These are phyloP conservation scores for Dendrocalamus latiflorus DNA, from an alignment of 202 grass and related monocot genomes.

Conservation along the genomic window DNA sequence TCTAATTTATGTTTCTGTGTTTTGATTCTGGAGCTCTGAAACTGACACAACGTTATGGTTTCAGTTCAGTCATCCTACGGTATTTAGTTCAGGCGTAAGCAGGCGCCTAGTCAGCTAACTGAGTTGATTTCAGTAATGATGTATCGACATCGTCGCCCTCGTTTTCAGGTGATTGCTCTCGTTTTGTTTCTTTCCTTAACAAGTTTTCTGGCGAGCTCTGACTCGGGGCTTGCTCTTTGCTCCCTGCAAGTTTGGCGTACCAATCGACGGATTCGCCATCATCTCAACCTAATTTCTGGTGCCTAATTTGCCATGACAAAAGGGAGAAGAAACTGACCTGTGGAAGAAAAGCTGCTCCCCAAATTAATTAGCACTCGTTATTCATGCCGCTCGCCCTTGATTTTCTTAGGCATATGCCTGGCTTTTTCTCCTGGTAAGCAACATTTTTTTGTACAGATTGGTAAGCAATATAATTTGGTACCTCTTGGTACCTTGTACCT, in stretches of 20 bases:
- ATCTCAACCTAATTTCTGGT: conserved; percentile 13
- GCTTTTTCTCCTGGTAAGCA: not conserved
- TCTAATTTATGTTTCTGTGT: no score
- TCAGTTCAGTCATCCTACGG: not conserved
- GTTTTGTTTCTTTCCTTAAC: not conserved
- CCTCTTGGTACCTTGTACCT: no score
- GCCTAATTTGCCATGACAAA: conserved; percentile 17
- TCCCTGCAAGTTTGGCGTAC: not conserved
- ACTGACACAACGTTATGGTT: not conserved
- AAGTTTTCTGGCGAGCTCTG: conserved; percentile 6
- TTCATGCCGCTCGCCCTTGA: not conserved
- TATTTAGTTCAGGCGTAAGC: not conserved
- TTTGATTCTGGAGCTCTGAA: not conserved
- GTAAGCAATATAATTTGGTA: no score
- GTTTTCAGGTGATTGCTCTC: not conserved
- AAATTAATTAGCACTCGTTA: not conserved
- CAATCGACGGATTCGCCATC: not conserved
- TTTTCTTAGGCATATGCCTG: not conserved
- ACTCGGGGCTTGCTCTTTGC: not conserved
- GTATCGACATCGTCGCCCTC: not conserved
- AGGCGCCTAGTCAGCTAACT: not conserved
- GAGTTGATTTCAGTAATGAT: not conserved
- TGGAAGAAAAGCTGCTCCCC: not conserved
- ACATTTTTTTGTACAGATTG: not conserved
- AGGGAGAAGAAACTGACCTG: not conserved